Percentiles rank a stretch among this genome's conserved stretches.
These are phyloP conservation scores for Bolboschoenus planiculmis DNA, from an alignment of 176 grass and related monocot species.

Conservation along the genomic window DNA sequence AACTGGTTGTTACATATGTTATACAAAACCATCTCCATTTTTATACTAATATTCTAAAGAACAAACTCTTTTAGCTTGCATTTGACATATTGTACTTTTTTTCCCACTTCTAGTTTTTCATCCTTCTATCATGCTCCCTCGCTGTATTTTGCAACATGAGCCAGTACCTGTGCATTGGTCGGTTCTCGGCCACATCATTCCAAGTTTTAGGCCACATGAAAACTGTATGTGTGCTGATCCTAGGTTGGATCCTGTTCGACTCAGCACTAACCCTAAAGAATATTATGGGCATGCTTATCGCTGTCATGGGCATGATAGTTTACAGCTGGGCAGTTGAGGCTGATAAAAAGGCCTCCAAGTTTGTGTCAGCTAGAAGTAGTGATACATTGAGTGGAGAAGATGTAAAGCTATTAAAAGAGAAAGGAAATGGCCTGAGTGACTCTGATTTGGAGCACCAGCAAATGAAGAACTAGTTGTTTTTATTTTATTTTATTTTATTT, in stretches of 20 bases:
- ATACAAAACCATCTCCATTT: not conserved
- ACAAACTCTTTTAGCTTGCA: not conserved
- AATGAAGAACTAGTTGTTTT: conserved; percentile 41
- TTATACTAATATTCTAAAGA: not conserved
- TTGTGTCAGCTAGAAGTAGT: conserved; percentile 39
- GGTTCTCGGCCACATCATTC: conserved; percentile 92
- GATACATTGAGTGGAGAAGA: conserved; percentile 59
- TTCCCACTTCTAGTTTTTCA: conserved; percentile 81
- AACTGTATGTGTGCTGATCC: conserved; percentile 74
- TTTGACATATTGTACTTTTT: not conserved
- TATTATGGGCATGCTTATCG: conserved; percentile 79
- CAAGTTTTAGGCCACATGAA: conserved; percentile 97
- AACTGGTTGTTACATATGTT: not conserved
- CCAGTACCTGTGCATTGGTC: conserved; percentile 93
- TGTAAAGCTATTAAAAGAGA: conserved; percentile 57
- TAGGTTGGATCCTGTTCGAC: conserved; percentile 90
- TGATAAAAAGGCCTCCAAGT: conserved; percentile 40
- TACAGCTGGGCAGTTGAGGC: conserved; percentile 86
- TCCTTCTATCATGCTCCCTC: conserved; percentile 79
- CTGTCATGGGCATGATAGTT: conserved; percentile 87
- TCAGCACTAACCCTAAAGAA: conserved; percentile 82
- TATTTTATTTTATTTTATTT: conserved; percentile 54
- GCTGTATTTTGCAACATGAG: conserved; percentile 99
- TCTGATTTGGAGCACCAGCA: conserved; percentile 53
- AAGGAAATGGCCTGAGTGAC: conserved; percentile 13